These are phyloP conservation scores for Alternaria ethzedia DNA, from an alignment of 2,329 filamentous ascomycete genomes.

Conservation along the genomic window DNA sequence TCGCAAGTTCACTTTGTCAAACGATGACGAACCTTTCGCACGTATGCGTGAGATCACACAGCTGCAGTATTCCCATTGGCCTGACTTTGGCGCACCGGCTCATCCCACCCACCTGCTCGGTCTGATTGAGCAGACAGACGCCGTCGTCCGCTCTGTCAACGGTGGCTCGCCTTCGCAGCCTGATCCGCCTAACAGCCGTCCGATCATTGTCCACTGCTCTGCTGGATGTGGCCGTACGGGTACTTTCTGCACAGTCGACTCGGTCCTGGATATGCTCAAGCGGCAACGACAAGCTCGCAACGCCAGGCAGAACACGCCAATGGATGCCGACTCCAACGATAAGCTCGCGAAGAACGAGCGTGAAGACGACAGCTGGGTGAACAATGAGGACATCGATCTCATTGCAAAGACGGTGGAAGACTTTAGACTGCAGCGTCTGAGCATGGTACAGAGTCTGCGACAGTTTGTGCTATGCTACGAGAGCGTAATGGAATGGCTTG, in stretches of 20 bases:
- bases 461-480: slow-evolving; percentile 98
- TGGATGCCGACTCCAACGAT: slow-evolving; percentile 44
- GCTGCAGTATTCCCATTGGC: slow-evolving; percentile 94
- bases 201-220: slow-evolving; percentile 92
- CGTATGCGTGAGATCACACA: slow-evolving; percentile 93
- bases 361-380: slow-evolving; percentile 69
- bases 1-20: slow-evolving; percentile 83
- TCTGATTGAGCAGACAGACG: slow-evolving; percentile 88
- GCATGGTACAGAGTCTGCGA: slow-evolving; percentile 93
- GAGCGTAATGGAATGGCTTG: slow-evolving; percentile 87
- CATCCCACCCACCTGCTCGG: slow-evolving; percentile 86
- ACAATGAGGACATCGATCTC: slow-evolving; percentile 74
- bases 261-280: slow-evolving; percentile 94
- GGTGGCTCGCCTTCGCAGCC: slow-evolving; percentile 64
- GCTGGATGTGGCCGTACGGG: slow-evolving; percentile 95
- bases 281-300: slow-evolving; percentile 66
- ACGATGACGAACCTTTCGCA: slow-evolving; percentile 77
- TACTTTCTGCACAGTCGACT: slow-evolving; percentile 95
- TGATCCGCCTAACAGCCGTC: slow-evolving; percentile 60
- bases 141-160: slow-evolving; percentile 62
- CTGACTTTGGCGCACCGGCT: slow-evolving; percentile 92
- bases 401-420: slow-evolving; percentile 89
- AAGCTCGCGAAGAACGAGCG: slow-evolving; percentile 30
- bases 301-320: slow-evolving; percentile 48
- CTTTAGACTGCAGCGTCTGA: slow-evolving; percentile 84